A percentile compares a stretch with the other conserved stretches of the same genome.
phyloP scores from a whole-genome alignment of 164 flowering plant species.

The Chloranthus sessilifolius region DNA sequence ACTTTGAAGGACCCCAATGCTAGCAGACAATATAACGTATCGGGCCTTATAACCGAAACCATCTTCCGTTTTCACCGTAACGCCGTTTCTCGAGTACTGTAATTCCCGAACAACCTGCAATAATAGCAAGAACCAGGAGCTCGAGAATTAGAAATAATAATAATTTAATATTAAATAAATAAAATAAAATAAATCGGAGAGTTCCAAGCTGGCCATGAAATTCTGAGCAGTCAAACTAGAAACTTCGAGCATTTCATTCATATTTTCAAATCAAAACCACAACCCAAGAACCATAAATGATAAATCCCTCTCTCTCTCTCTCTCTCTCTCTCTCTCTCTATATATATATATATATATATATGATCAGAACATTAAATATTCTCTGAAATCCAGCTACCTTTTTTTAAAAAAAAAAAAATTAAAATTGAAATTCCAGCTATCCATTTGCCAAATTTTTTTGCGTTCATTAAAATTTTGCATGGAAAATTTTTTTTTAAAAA shows the following conservation, averaged over 20 bases:
- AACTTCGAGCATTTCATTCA: slow-evolving; percentile 15
- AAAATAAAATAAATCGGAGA: background rate
- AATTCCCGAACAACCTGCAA: slow-evolving; percentile 86
- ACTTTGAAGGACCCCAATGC: slow-evolving; percentile 93
- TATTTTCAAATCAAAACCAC: too few species aligned
- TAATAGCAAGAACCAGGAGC: slow-evolving; percentile 1
- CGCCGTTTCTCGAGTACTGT: slow-evolving; percentile 77
- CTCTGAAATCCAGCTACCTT: too few species aligned
- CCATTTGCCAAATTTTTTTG: background rate
- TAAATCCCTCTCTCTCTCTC: background rate
- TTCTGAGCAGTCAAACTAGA: slow-evolving; percentile 31
- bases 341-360: too few species aligned
- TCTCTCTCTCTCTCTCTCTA: background rate
- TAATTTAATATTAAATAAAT: background rate
- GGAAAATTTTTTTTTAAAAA: background rate
- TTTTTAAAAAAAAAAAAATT: too few species aligned
- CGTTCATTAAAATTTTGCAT: background rate
- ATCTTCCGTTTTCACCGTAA: slow-evolving; percentile 74
- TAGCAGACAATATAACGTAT: slow-evolving; percentile 75
- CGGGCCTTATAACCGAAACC: slow-evolving; percentile 64
- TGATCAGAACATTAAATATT: too few species aligned
- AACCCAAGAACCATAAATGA: background rate
- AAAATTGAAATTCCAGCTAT: too few species aligned
- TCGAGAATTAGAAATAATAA: background rate
- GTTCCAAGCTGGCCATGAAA: slow-evolving; percentile 1